Evolutionary conservation across 2,329 filamentous ascomycete species (phyloP).

Genomic region (Sphaerulina musiva): DNA sequence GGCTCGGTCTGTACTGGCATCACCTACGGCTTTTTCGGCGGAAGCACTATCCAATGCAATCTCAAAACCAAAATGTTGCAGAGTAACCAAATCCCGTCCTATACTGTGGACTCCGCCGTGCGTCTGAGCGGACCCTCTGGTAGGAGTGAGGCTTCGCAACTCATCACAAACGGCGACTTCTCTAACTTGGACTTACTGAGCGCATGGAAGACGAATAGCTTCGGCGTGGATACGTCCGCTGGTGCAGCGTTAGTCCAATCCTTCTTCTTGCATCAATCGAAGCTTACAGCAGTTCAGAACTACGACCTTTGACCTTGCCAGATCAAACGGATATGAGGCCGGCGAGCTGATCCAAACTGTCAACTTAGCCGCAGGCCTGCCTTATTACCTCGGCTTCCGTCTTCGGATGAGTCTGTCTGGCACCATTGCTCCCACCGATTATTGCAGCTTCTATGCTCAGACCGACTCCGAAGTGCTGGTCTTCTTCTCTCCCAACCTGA

Average conservation of each 20-base stretch:
- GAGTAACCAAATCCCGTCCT: neutral
- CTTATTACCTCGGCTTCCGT: neutral
- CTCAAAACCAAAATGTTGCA: conserved; percentile 5
- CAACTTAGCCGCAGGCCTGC: neutral
- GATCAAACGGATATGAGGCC: neutral
- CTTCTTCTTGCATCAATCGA: neutral
- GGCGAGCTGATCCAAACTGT: neutral
- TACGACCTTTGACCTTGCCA: neutral
- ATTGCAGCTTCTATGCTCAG: conserved; percentile 1
- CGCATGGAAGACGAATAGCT: conserved; percentile 1
- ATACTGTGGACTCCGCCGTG: neutral
- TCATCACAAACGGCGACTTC: conserved; percentile 1
- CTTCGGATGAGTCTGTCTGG: neutral
- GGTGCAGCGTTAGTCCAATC: neutral
- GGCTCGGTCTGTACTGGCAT: neutral
- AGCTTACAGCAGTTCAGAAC: neutral
- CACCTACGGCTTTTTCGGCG: neutral
- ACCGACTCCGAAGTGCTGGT: conserved; percentile 1
- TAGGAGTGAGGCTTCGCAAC: neutral
- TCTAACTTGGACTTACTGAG: neutral
- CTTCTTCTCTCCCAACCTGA: neutral
- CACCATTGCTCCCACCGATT: neutral
- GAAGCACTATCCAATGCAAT: conserved; percentile 1
- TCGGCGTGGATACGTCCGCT: neutral
- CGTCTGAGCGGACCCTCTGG: neutral